Evolutionary conservation across 2,329 filamentous ascomycete genomes (phyloP).

Genomic region (Aschersonia sp.): DNA sequence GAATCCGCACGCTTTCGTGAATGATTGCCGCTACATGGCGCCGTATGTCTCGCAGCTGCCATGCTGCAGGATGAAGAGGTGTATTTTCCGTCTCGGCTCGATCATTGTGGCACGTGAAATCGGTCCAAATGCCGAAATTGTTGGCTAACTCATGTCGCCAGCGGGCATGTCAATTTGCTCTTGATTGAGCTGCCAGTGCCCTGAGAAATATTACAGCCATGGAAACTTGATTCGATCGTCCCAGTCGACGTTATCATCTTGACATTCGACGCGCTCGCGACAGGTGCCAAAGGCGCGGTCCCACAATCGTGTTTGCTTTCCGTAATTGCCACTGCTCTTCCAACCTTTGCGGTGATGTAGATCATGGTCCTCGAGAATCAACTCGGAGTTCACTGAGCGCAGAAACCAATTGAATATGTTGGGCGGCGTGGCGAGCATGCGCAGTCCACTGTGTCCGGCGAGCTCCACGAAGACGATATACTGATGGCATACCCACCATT

Average conservation of each 20-base stretch:
- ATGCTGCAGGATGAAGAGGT: too few species aligned
- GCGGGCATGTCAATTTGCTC: neutral
- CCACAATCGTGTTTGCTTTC: conserved; percentile 4
- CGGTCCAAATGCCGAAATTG: neutral
- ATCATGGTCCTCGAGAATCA: conserved; percentile 5
- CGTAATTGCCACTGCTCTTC: conserved; percentile 4
- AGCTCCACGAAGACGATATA: conserved; percentile 4
- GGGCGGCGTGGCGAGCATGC: conserved; percentile 1
- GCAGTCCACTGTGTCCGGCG: conserved; percentile 3
- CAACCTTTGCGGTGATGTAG: conserved; percentile 5
- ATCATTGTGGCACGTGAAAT: too few species aligned
- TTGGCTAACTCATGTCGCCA: neutral
- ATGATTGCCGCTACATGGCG: too few species aligned
- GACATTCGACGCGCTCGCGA: conserved; percentile 3
- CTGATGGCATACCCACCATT: conserved; percentile 5
- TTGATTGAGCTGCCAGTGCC: neutral
- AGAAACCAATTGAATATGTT: conserved; percentile 4
- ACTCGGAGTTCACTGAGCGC: neutral
- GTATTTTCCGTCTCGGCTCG: too few species aligned
- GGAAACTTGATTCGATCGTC: conserved; percentile 1
- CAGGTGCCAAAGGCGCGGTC: conserved; percentile 4
- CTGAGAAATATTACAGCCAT: neutral
- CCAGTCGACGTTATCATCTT: conserved; percentile 1
- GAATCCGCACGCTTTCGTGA: too few species aligned
- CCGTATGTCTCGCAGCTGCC: too few species aligned